phyloP scores from a whole-genome alignment of 1,139 yeast genomes.

The Geotrichum cucujoidarum region DNA sequence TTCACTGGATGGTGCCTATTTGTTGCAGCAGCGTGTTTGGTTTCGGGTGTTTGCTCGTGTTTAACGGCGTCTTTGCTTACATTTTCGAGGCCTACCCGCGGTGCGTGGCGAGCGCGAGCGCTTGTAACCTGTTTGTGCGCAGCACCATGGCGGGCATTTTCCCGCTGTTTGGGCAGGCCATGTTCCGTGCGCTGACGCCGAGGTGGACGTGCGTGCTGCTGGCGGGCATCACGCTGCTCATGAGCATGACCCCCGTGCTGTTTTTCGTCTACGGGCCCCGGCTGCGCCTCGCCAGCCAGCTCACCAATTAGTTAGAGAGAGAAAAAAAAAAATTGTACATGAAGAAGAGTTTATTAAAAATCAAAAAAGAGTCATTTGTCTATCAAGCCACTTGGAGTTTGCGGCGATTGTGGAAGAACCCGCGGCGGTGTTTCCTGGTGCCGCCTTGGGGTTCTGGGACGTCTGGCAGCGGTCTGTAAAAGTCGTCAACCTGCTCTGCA shows the following conservation, averaged over 20 bases:
- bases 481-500: constrained; percentile 17
- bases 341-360: too few species aligned
- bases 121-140: constrained; percentile 59
- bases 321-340: background rate
- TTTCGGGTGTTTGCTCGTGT: constrained; percentile 47
- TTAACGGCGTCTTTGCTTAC: constrained; percentile 46
- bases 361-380: background rate
- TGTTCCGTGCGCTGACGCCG: constrained; percentile 46
- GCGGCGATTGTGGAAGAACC: too few species aligned
- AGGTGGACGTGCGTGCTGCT: constrained; percentile 46
- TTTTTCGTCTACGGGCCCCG: constrained; percentile 47
- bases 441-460: too few species aligned
- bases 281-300: constrained; percentile 35
- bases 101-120: constrained; percentile 58
- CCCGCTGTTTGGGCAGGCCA: constrained; percentile 56
- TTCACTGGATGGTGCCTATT: constrained; percentile 7
- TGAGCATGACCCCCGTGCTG: constrained; percentile 52
- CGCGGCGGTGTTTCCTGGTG: too few species aligned
- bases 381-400: too few species aligned
- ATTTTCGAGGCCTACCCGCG: constrained; percentile 50
- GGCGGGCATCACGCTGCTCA: constrained; percentile 44
- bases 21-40: constrained; percentile 52
- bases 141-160: constrained; percentile 58
- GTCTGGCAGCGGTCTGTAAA: constrained; percentile 13
- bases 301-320: background rate